Evolutionary conservation across 2,329 filamentous ascomycete genomes (phyloP).

Genomic region (Sarocladium strictum): DNA sequence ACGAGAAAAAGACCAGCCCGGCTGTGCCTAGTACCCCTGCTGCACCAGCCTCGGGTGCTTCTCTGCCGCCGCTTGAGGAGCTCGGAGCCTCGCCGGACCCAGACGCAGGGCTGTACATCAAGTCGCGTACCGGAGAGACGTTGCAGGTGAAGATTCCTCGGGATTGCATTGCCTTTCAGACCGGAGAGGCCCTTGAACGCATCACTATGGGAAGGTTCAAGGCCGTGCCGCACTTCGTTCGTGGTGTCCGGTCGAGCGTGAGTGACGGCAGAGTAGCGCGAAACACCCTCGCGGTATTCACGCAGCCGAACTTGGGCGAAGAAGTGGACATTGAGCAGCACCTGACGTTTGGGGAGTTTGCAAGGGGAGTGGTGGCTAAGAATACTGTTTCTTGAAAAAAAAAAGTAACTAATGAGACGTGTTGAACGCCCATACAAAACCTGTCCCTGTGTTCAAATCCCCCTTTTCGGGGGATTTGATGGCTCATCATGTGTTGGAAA

Average conservation of each 20-base stretch:
- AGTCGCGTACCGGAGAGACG: conserved; percentile 71
- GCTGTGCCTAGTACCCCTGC: conserved; percentile 23
- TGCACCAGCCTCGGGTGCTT: conserved; percentile 20
- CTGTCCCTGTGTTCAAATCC: not conserved
- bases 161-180: conserved; percentile 94
- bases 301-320: conserved; percentile 86
- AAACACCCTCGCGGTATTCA: conserved; percentile 95
- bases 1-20: conserved; percentile 52
- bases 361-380: conserved; percentile 53
- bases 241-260: conserved; percentile 56
- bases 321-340: conserved; percentile 64
- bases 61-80: conserved; percentile 56
- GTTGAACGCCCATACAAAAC: not conserved
- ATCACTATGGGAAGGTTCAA: conserved; percentile 90
- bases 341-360: conserved; percentile 71
- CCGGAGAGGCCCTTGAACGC: conserved; percentile 81
- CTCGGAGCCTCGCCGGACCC: conserved; percentile 74
- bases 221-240: conserved; percentile 93
- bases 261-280: conserved; percentile 54
- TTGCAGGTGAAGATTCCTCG: conserved; percentile 90
- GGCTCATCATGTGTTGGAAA: not conserved
- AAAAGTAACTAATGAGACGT: not conserved
- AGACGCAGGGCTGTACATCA: conserved; percentile 86
- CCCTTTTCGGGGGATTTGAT: not conserved
- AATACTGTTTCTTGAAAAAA: conserved; percentile 43